Percentiles rank a stretch among this genome's conserved stretches.
Conservation (phyloP, 2,329 filamentous ascomycete genomes). For the Nothophaeocryptopus gaeumannii region DNA sequence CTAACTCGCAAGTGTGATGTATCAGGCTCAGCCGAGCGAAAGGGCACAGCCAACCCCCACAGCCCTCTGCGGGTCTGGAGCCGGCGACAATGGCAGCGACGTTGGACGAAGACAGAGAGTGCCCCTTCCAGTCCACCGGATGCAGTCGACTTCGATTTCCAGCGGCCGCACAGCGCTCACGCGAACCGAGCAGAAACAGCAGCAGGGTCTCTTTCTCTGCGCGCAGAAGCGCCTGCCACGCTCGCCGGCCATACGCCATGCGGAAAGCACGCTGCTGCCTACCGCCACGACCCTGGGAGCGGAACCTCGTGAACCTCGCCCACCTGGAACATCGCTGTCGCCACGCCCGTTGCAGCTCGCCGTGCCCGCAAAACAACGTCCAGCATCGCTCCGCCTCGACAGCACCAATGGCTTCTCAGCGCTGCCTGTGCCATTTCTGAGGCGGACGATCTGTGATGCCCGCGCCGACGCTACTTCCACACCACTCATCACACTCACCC, state of each 20-base stretch:
- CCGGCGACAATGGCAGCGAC: too few relatives aligned
- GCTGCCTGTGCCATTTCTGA: constrained; percentile 23
- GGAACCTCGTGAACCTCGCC: too few relatives aligned
- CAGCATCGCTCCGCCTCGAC: constrained; percentile 23
- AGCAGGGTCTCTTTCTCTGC: not conserved
- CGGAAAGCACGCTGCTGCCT: too few relatives aligned
- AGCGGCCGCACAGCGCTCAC: not conserved
- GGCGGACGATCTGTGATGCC: constrained; percentile 26
- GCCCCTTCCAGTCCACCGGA: not conserved
- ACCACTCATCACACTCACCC: constrained; percentile 3
- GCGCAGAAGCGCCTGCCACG: constrained; percentile 3
- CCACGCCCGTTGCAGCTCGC: constrained; percentile 3
- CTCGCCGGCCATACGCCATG: not conserved
- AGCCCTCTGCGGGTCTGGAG: too few relatives aligned
- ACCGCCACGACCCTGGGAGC: too few relatives aligned
- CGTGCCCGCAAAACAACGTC: constrained; percentile 18
- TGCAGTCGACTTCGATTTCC: not conserved
- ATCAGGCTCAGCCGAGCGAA: too few relatives aligned
- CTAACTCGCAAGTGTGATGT: too few relatives aligned
- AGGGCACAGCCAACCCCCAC: too few relatives aligned
- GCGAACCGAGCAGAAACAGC: not conserved
- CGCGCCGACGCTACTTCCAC: constrained; percentile 16
- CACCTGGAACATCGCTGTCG: not conserved
- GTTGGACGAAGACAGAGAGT: too few relatives aligned
- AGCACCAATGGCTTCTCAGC: constrained; percentile 29